Evolutionary conservation across 192 early-diverging fungal genomes (phyloP).

Genomic region (Backusella mclennaniae): DNA sequence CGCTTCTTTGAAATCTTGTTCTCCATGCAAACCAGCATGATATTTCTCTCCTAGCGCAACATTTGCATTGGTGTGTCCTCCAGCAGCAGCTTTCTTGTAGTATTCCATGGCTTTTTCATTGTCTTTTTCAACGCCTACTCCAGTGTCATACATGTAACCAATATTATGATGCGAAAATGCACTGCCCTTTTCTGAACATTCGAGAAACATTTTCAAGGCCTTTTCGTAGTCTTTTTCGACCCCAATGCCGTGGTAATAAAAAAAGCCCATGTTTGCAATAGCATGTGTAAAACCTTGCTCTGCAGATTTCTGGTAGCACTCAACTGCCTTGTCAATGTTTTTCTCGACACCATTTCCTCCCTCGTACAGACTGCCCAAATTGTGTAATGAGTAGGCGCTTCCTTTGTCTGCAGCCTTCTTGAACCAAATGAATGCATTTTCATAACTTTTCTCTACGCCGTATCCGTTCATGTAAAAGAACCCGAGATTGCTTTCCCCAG

Average conservation of each 20-base stretch:
- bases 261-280: conserved; percentile 74
- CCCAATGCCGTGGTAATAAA: conserved; percentile 92
- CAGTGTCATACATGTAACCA: conserved; percentile 77
- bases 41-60: neutral
- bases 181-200: conserved; percentile 61
- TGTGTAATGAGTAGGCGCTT: conserved; percentile 28
- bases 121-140: conserved; percentile 55
- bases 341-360: conserved; percentile 49
- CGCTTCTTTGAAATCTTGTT: conserved; percentile 48
- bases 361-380: conserved; percentile 26
- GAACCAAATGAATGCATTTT: neutral
- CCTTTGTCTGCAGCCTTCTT: neutral
- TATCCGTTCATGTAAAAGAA: neutral
- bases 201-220: conserved; percentile 76
- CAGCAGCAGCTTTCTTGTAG: conserved; percentile 58
- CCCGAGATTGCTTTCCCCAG: neutral
- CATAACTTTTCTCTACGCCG: neutral
- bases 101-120: conserved; percentile 67
- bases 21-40: neutral
- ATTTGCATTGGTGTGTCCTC: conserved; percentile 65
- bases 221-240: conserved; percentile 52
- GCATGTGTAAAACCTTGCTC: conserved; percentile 69
- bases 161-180: conserved; percentile 66
- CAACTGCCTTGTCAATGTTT: conserved; percentile 60
- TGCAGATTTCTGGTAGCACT: conserved; percentile 64